phyloP scores from a whole-genome alignment of 768 basidiomycete genomes.

The Podaxis pistillaris region DNA sequence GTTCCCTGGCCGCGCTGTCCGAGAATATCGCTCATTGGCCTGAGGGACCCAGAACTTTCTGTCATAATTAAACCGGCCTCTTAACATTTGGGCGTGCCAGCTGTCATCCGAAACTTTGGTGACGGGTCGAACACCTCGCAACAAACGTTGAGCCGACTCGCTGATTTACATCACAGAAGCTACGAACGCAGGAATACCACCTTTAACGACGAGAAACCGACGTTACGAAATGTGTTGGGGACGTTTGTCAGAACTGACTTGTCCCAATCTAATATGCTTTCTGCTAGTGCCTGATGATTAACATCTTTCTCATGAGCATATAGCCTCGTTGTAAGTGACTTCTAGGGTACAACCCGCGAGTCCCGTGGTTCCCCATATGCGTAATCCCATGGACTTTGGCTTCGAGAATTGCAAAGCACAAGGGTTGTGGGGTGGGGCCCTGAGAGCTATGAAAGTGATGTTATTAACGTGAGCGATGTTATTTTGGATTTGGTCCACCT shows the following conservation, averaged over 20 bases:
- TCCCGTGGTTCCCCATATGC: not conserved
- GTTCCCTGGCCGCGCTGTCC: not conserved
- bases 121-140: slow-evolving; percentile 1
- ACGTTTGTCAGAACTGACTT: not conserved
- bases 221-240: not conserved
- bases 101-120: slow-evolving; percentile 11
- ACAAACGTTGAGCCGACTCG: not conserved
- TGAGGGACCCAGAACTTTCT: not conserved
- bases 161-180: not conserved
- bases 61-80: slow-evolving; percentile 4
- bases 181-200: not conserved
- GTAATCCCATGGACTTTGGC: not conserved
- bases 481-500: not conserved
- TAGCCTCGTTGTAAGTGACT: not conserved
- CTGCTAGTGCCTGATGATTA: not conserved
- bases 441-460: not conserved
- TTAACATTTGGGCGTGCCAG: not conserved
- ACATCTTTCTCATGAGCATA: not conserved
- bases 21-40: slow-evolving; percentile 11
- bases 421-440: not conserved
- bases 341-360: not conserved
- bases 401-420: not conserved
- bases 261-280: not conserved
- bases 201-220: not conserved
- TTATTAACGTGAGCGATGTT: not conserved